Evolutionary conservation across 164 flowering plant species (phyloP).

Genomic region (Cinnamomum micranthum): DNA sequence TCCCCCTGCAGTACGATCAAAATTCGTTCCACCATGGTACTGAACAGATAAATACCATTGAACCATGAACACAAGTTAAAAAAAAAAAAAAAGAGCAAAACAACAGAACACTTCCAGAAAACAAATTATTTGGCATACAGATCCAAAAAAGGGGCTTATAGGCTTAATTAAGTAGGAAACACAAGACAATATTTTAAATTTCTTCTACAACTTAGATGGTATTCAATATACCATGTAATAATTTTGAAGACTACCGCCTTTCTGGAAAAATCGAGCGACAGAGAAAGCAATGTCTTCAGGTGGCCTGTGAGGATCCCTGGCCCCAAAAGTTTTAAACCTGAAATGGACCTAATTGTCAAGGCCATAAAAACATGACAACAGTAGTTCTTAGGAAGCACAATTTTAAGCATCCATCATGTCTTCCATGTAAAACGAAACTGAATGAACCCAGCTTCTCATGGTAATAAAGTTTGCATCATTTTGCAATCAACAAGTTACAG

Average conservation of each 20-base stretch:
- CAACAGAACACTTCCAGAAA: neutral
- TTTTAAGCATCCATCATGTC: neutral
- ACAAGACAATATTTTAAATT: neutral
- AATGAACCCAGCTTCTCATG: neutral
- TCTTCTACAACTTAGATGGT: neutral
- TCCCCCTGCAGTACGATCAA: slow-evolving; percentile 96
- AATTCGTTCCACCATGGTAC: slow-evolving; percentile 99
- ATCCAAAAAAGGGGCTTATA: neutral
- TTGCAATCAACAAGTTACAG: neutral
- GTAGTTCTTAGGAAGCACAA: neutral
- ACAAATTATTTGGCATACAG: neutral
- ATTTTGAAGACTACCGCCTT: slow-evolving; percentile 88
- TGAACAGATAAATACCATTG: slow-evolving; percentile 17
- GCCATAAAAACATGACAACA: slow-evolving; percentile 1
- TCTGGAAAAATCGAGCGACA: slow-evolving; percentile 97
- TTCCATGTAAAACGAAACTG: neutral
- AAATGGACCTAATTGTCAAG: neutral
- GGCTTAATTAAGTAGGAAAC: neutral
- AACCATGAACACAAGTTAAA: neutral
- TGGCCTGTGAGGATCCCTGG: slow-evolving; percentile 87
- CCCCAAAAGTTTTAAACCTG: slow-evolving; percentile 97
- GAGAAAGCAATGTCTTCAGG: slow-evolving; percentile 87
- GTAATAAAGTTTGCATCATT: neutral
- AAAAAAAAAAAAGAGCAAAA: neutral
- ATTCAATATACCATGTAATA: slow-evolving; percentile 79